Evolutionary conservation across 148 eudicot genomes (phyloP).

Genomic region (Rhododendron williamsianum): DNA sequence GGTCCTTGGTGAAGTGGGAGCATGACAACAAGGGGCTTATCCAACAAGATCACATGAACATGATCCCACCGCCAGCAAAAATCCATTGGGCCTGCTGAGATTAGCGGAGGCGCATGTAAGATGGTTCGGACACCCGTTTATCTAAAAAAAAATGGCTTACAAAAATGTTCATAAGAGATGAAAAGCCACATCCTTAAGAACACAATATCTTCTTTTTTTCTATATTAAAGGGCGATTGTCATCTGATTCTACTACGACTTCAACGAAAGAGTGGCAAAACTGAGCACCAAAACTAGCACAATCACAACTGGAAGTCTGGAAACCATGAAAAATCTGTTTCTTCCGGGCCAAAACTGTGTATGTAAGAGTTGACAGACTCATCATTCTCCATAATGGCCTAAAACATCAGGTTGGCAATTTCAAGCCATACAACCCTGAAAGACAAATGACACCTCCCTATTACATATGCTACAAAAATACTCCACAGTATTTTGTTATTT

Average conservation of each 20-base stretch:
- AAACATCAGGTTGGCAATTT: not conserved
- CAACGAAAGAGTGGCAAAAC: not conserved
- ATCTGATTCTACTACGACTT: not conserved
- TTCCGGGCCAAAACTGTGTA: not conserved
- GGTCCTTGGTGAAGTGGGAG: not conserved
- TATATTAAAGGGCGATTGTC: not conserved
- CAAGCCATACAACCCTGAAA: not conserved
- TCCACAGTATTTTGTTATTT: not conserved
- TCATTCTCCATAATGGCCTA: not conserved
- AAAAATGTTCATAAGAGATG: not conserved
- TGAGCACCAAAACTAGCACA: not conserved
- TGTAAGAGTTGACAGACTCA: too few relatives aligned
- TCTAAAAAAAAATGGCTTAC: not conserved
- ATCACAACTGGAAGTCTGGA: not conserved
- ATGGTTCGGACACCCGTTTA: not conserved
- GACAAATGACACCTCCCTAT: not conserved
- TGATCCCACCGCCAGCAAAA: not conserved
- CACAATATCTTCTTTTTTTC: not conserved
- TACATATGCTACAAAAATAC: not conserved
- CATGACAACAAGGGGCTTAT: not conserved
- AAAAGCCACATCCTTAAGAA: not conserved
- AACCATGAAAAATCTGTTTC: not conserved
- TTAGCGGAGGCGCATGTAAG: not conserved
- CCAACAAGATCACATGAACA: not conserved
- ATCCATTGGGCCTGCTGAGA: not conserved